A percentile compares a stretch with the other conserved stretches of the same genome.
phyloP scores from a whole-genome alignment of 1,284 basidiomycete species.

The Heimioporus punctisporus region DNA sequence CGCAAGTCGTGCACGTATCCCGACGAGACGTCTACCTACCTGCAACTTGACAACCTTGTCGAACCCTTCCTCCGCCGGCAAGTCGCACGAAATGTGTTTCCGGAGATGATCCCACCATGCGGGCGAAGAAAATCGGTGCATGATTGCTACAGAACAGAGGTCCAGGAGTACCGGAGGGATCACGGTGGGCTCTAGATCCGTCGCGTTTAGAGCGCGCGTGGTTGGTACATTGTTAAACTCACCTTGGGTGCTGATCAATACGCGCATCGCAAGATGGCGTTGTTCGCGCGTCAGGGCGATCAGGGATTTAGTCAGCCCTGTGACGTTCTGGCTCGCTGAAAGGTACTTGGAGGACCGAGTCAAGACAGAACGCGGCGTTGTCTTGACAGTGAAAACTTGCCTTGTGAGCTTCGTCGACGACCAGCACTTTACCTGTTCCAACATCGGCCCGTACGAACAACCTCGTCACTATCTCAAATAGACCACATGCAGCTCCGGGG shows the following conservation, averaged over 20 bases:
- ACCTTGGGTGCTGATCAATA: conserved; percentile 78
- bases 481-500: conserved; percentile 59
- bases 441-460: conserved; percentile 66
- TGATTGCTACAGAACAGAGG: conserved; percentile 61
- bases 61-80: conserved; percentile 58
- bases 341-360: too few species aligned
- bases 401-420: conserved; percentile 79
- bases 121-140: conserved; percentile 76
- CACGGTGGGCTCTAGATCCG: conserved; percentile 64
- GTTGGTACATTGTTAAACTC: not conserved
- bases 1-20: too few species aligned
- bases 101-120: conserved; percentile 72
- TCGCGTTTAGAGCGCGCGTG: not conserved
- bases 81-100: conserved; percentile 66
- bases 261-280: conserved; percentile 69
- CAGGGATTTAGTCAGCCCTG: conserved; percentile 59
- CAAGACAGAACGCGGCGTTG: not conserved
- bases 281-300: conserved; percentile 67
- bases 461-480: conserved; percentile 71
- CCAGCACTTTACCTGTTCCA: conserved; percentile 65
- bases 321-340: conserved; percentile 43
- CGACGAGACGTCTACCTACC: conserved; percentile 37
- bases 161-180: conserved; percentile 70
- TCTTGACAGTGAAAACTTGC: conserved; percentile 36
- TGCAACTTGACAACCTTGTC: conserved; percentile 65